Evolutionary conservation across 192 early-diverging fungal species (phyloP).

Genomic region (Phycomyces nitens): DNA sequence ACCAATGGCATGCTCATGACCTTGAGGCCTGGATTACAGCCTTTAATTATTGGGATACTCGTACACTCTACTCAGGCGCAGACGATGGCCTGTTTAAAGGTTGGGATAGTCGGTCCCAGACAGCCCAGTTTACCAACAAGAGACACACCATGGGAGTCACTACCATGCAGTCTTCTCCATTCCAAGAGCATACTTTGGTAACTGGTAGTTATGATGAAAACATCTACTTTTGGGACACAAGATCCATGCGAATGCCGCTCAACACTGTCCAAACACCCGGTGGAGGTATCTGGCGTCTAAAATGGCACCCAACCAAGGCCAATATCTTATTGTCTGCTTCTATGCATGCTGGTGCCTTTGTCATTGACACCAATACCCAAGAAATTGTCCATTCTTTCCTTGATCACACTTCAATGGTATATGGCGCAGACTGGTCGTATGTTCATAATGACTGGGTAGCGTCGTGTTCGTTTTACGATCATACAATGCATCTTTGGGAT

Average conservation of each 20-base stretch:
- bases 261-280: constrained; percentile 69
- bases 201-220: constrained; percentile 94
- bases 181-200: constrained; percentile 71
- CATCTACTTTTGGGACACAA: constrained; percentile 87
- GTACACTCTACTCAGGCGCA: constrained; percentile 72
- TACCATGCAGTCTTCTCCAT: constrained; percentile 83
- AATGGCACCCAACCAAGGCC: constrained; percentile 82
- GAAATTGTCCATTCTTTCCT: constrained; percentile 47
- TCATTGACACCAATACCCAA: constrained; percentile 37
- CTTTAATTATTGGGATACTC: constrained; percentile 80
- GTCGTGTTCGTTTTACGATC: constrained; percentile 83
- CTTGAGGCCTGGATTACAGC: constrained; percentile 92
- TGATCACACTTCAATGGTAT: constrained; percentile 73
- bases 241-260: constrained; percentile 74
- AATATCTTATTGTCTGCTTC: constrained; percentile 69
- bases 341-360: constrained; percentile 92
- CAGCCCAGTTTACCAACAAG: constrained; percentile 59
- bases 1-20: constrained; percentile 79
- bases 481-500: constrained; percentile 67
- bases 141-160: constrained; percentile 90
- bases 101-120: constrained; percentile 75
- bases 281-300: constrained; percentile 92
- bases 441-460: constrained; percentile 46
- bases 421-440: constrained; percentile 77
- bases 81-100: constrained; percentile 86